Evolutionary conservation across 768 basidiomycete species (phyloP).

Genomic region (Clitopilus passeckerianus): DNA sequence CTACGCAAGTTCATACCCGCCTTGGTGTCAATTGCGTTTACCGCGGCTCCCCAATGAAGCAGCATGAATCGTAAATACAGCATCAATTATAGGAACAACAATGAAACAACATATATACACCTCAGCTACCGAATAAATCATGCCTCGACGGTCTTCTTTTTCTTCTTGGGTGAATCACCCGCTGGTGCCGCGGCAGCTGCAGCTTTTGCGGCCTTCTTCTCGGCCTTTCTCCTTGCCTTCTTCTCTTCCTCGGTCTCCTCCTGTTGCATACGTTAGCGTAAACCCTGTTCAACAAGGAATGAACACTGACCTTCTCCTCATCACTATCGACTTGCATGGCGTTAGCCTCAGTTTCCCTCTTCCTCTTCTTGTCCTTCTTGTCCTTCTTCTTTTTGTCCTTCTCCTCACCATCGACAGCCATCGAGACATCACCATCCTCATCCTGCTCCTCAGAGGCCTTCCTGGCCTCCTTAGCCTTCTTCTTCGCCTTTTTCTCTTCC

Average conservation of each 20-base stretch:
- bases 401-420: constrained; percentile 31
- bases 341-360: constrained; percentile 54
- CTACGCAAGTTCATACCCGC: background rate
- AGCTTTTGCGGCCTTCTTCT: constrained; percentile 56
- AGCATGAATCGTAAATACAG: background rate
- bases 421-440: constrained; percentile 20
- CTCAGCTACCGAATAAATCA: constrained; percentile 11
- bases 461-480: constrained; percentile 42
- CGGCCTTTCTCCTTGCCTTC: constrained; percentile 76
- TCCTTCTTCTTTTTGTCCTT: constrained; percentile 31
- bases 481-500: constrained; percentile 74
- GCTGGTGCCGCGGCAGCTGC: constrained; percentile 34
- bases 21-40: background rate
- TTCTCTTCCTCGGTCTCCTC: constrained; percentile 81
- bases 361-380: constrained; percentile 38
- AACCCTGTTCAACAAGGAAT: background rate
- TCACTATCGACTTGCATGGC: constrained; percentile 33
- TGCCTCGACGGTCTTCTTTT: constrained; percentile 52
- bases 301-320: constrained; percentile 31
- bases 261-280: constrained; percentile 16
- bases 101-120: constrained; percentile 15
- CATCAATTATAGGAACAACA: constrained; percentile 4
- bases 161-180: constrained; percentile 31
- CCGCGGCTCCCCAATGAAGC: background rate
- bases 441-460: constrained; percentile 27